A percentile compares a stretch with the other conserved stretches of the same genome.
phyloP scores from a whole-genome alignment of 2,329 filamentous ascomycete genomes.

The Pseudogymnoascus sp. region DNA sequence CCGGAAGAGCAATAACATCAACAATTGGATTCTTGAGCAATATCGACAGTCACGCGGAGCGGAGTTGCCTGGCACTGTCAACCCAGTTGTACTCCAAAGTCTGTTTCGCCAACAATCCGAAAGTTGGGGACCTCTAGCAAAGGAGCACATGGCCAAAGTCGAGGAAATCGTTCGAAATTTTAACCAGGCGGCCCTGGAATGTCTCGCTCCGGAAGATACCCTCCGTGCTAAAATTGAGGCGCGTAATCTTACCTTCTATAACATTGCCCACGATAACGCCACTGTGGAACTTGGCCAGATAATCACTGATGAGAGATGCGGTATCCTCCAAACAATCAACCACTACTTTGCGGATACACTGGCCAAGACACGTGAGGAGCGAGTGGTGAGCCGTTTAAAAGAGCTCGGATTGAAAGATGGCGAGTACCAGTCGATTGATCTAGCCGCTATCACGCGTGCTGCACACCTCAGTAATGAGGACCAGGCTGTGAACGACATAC shows the following conservation, averaged over 20 bases:
- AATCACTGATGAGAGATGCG: not conserved
- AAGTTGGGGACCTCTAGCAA: too few relatives aligned
- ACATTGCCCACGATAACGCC: not conserved
- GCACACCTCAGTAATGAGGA: not conserved
- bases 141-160: too few relatives aligned
- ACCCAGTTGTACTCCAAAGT: too few relatives aligned
- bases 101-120: too few relatives aligned
- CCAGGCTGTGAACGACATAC: slow-evolving; percentile 11
- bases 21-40: too few relatives aligned
- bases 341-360: slow-evolving; percentile 10
- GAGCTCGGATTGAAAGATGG: not conserved
- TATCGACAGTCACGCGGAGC: too few relatives aligned
- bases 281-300: not conserved
- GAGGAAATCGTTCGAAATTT: too few relatives aligned
- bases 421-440: not conserved
- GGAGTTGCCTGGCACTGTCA: too few relatives aligned
- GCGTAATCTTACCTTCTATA: not conserved
- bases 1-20: too few relatives aligned
- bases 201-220: not conserved
- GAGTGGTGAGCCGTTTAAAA: not conserved
- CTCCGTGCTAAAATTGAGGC: not conserved
- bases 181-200: not conserved
- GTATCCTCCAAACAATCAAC: slow-evolving; percentile 8
- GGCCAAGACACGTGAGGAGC: not conserved
- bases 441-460: not conserved